Evolutionary conservation across 2,329 filamentous ascomycete genomes (phyloP), one percentile per base, ranked within the genome.

Genomic region (Fusarium sp.): DNA sequence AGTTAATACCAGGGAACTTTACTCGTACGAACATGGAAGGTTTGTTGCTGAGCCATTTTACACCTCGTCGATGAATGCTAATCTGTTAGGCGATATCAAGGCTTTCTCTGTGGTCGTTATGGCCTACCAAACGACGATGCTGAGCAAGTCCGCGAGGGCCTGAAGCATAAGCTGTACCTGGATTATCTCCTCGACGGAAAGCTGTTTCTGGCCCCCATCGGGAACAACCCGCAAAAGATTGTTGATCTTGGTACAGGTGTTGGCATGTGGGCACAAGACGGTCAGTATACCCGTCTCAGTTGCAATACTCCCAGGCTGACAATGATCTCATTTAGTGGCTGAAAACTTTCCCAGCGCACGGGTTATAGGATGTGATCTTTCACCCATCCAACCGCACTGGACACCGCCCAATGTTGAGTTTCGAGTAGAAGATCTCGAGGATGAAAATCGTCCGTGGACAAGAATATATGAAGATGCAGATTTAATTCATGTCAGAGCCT

Each of bases 371-470:
- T 81, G 82, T 36, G 83, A 86, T 71, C 78, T 86, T 18, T 83
- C 83, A 15, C 82, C 83, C 12, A 84, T 85, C n/a, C 83, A 86
- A 50, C 83, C 82, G 6, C 76, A 78, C 31, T 84, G 81, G 77
- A 85, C 89, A 12, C 89, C 89, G 7, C 86, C 87, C 18, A 91
- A 91, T 71, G 82, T 90, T 38, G 84, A 85, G 50, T 91, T 83
- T 85, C 73, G 84, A 24, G 80, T 82, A 26, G 81, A 83, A 53
- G 81, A 82, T 45, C 75, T 83, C 15, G 81, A 82, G 60, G 80
- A 82, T 60, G 79, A 81, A 28, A 77, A 75, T 61, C 80, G 78
- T 13, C 77, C 78, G 13, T 82, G 80, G 80, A 80, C 79, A 7
- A 80, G 68, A 31, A 81, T 81, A 22, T 83, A 83, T 56, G 65